phyloP scores from a whole-genome alignment of 352 stramenopile genomes.

The Globisporangium sylvaticum region DNA sequence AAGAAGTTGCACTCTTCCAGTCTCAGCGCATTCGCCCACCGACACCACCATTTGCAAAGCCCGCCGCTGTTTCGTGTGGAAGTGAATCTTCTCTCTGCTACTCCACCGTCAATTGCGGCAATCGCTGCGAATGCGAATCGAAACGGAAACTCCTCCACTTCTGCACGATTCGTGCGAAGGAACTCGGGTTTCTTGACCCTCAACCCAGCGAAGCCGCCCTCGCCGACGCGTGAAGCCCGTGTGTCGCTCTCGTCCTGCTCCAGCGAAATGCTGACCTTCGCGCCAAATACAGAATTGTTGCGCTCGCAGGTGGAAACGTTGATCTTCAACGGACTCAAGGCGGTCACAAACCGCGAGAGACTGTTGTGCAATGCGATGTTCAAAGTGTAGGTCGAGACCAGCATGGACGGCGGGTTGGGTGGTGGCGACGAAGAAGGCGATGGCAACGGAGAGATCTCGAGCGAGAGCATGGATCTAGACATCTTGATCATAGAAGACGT shows the following conservation, averaged over 20 bases:
- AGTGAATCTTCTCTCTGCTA: constrained; percentile 29
- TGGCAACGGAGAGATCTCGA: constrained; percentile 29
- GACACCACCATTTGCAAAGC: background rate
- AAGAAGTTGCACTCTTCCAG: background rate
- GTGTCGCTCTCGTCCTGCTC: background rate
- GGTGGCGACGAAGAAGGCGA: constrained; percentile 31
- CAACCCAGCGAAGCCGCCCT: constrained; percentile 5
- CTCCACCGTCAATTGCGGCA: constrained; percentile 14
- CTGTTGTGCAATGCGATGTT: constrained; percentile 67
- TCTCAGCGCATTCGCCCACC: background rate
- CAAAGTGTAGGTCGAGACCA: constrained; percentile 56
- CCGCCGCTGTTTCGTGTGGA: constrained; percentile 77
- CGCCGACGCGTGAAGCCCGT: constrained; percentile 1
- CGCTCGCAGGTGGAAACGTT: constrained; percentile 66
- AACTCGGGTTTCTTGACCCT: constrained; percentile 21
- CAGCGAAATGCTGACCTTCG: constrained; percentile 43
- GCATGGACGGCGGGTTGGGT: constrained; percentile 38
- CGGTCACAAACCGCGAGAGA: constrained; percentile 57
- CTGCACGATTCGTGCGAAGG: constrained; percentile 12
- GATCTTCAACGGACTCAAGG: constrained; percentile 61
- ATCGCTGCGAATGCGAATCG: constrained; percentile 4
- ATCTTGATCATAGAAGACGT: constrained; percentile 78
- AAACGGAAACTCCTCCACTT: background rate
- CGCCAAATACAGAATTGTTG: constrained; percentile 46
- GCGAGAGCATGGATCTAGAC: constrained; percentile 61